These are phyloP conservation scores for Erysiphe pisi DNA, from an alignment of 2,329 filamentous ascomycete genomes.

Conservation along the genomic window DNA sequence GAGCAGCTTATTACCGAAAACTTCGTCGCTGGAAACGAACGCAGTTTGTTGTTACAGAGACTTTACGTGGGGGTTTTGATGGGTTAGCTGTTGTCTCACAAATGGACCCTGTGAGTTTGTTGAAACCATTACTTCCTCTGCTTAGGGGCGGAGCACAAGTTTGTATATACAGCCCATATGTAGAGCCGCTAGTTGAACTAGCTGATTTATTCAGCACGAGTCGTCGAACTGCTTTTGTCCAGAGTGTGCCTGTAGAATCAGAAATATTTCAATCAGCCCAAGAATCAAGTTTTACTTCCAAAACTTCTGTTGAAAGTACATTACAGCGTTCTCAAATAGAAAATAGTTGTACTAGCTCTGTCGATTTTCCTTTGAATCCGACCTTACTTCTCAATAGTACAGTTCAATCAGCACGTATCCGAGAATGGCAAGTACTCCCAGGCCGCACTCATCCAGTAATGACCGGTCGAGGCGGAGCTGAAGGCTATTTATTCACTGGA, in stretches of 20 bases:
- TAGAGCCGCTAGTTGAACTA: constrained; percentile 67
- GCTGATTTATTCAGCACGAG: constrained; percentile 76
- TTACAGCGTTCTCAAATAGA: neutral
- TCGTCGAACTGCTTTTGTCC: constrained; percentile 63
- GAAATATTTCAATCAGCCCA: constrained; percentile 28
- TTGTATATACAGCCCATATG: constrained; percentile 69
- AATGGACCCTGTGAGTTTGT: constrained; percentile 68
- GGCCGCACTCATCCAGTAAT: constrained; percentile 88
- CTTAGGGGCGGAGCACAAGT: constrained; percentile 73
- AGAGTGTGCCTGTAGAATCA: constrained; percentile 42
- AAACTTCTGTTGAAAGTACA: neutral
- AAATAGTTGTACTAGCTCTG: constrained; percentile 37
- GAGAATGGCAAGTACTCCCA: constrained; percentile 82
- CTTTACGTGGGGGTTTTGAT: constrained; percentile 65
- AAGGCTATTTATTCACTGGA: constrained; percentile 82
- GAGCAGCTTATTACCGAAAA: constrained; percentile 82
- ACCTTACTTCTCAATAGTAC: constrained; percentile 67
- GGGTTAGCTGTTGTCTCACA: constrained; percentile 71
- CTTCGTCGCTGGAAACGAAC: constrained; percentile 67
- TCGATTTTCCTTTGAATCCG: constrained; percentile 80
- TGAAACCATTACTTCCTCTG: constrained; percentile 66
- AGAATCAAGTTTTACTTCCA: neutral
- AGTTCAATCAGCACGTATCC: constrained; percentile 68
- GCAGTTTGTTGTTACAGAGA: constrained; percentile 60
- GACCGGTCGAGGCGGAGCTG: constrained; percentile 75